Conservation (phyloP, 2,329 filamentous ascomycete species). For the Plenodomus biglobosus region DNA sequence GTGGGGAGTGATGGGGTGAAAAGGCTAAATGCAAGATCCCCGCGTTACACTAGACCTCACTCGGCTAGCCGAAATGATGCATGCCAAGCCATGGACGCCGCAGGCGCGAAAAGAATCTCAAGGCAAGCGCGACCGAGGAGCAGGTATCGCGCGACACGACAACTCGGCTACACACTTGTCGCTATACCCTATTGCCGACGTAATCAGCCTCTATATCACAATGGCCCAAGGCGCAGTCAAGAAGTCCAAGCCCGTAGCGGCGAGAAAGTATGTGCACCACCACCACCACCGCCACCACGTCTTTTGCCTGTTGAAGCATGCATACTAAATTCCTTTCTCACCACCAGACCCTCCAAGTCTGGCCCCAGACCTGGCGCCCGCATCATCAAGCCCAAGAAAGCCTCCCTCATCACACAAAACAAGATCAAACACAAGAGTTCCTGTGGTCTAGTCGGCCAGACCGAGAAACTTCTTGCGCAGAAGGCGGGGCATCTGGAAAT, state of each 20-base stretch:
- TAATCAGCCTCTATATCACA: slow-evolving; percentile 1
- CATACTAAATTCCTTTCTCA: background rate
- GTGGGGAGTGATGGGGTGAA: slow-evolving; percentile 14
- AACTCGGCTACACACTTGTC: background rate
- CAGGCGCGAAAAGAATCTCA: background rate
- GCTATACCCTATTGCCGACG: slow-evolving; percentile 3
- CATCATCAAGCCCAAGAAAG: slow-evolving; percentile 68
- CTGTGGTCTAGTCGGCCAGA: slow-evolving; percentile 63
- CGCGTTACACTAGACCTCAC: slow-evolving; percentile 16
- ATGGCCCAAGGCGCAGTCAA: slow-evolving; percentile 56
- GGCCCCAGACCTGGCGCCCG: slow-evolving; percentile 61
- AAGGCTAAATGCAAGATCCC: slow-evolving; percentile 33
- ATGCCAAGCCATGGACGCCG: slow-evolving; percentile 2
- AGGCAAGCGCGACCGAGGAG: slow-evolving; percentile 7
- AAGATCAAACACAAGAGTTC: slow-evolving; percentile 68
- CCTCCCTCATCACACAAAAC: slow-evolving; percentile 59
- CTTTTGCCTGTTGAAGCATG: too few relatives aligned
- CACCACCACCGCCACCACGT: background rate
- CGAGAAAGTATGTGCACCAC: slow-evolving; percentile 41
- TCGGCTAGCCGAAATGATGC: slow-evolving; percentile 6
- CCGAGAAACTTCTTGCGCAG: slow-evolving; percentile 66
- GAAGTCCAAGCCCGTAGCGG: slow-evolving; percentile 45
- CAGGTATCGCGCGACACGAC: background rate
- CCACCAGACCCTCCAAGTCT: slow-evolving; percentile 36
- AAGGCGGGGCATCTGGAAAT: slow-evolving; percentile 71